Conservation (phyloP, 257 asterid genomes). For the Ocimum tenuiflorum region DNA sequence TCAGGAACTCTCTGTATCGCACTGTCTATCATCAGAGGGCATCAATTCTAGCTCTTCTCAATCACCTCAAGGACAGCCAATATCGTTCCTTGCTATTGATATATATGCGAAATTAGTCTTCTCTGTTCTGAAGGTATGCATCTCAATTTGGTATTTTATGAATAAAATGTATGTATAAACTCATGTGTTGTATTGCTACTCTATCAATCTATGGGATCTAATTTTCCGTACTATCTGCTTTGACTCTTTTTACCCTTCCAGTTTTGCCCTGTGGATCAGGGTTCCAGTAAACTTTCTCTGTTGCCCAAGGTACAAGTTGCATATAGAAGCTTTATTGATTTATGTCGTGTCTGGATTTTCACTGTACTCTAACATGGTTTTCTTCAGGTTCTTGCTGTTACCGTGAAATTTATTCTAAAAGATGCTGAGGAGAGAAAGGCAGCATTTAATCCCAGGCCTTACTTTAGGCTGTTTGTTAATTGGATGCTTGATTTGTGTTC, state of each 20-base stretch:
- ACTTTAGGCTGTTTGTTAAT: conserved; percentile 78
- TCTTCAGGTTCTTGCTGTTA: conserved; percentile 73
- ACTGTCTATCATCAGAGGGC: conserved; percentile 76
- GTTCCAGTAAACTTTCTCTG: conserved; percentile 60
- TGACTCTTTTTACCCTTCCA: conserved; percentile 32
- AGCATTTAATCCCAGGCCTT: conserved; percentile 81
- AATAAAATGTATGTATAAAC: neutral
- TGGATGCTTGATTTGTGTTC: conserved; percentile 89
- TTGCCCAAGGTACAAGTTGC: conserved; percentile 64
- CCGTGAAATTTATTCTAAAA: conserved; percentile 70
- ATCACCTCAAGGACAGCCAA: conserved; percentile 57
- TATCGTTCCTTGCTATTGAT: conserved; percentile 94
- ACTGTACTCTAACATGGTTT: conserved; percentile 1
- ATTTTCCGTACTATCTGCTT: neutral
- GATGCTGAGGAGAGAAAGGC: conserved; percentile 71
- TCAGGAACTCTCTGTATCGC: conserved; percentile 89
- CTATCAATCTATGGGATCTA: neutral
- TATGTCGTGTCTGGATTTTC: conserved; percentile 10
- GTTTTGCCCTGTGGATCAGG: conserved; percentile 81
- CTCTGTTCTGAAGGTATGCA: conserved; percentile 75
- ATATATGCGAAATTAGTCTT: conserved; percentile 72
- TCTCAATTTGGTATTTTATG: conserved; percentile 11
- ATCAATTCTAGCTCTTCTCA: conserved; percentile 57
- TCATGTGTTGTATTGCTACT: neutral
- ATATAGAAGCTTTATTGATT: neutral